Base-by-base conservation (phyloP, 2,329 filamentous ascomycete genomes). In the Penicillium sp. region DNA sequence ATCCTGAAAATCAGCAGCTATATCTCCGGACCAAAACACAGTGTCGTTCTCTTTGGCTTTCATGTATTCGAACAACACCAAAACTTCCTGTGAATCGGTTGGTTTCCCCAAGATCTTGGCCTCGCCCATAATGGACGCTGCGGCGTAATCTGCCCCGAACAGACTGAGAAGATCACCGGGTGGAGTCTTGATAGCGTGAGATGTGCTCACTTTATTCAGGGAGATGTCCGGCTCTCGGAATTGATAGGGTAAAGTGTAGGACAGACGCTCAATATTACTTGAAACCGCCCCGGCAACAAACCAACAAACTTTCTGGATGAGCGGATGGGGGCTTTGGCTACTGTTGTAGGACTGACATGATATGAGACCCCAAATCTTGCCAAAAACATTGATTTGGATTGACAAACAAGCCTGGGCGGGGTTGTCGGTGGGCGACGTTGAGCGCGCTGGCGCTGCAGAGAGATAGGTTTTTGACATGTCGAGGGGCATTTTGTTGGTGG, bases 221-320 rank as follows among this genome's bases (percentile, higher is more conserved):
- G 89, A 85, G 0, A 86, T 83, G 72, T 92, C 92, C 8, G 93
- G 80, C 66, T 94, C 93, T 26, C 89, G 83, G 5, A 89, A 88
- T 65, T 94, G 89, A 1, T 96, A 77, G 24, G 90, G 82, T 1
- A 89, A 90, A 4, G 89, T 89, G 67, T 94, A 95, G 0, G 89
- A 94, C 0, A 96, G 77, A 31, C 90, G 80, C 72, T 96, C 91
- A 37, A 96, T 92, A 61, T 93, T 96, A 47, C 90, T 81, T 0
- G 89, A 94, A 1, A 89, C 89, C 0, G 87, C 90, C 65, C 95
- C 90, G 8, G 90, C 89, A 1, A 96, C 84, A 8, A 96, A 77
- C n/a, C 90, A 86, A 69, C 90, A 96, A 85, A 95, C 90, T 71
- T 94, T 95, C 13, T 91, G 83, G 48, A 94, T 90, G 0, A 90